A percentile compares a stretch with the other conserved stretches of the same genome.
Conservation (phyloP, 1,139 yeast genomes). For the Yamadazyma jaroonii region DNA sequence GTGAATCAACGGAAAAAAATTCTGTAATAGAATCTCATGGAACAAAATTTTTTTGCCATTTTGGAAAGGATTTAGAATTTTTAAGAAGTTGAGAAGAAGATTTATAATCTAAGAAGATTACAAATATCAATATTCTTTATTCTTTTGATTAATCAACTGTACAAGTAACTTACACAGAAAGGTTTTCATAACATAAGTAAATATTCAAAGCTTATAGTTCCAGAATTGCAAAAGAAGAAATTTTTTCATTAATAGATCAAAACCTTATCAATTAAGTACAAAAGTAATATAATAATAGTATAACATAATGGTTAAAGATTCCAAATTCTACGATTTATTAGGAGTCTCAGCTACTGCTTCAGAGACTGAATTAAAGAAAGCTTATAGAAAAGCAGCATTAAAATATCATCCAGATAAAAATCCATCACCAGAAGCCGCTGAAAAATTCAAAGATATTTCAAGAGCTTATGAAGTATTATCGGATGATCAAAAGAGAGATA, state of each 20-base stretch:
- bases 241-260: neutral
- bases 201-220: no score
- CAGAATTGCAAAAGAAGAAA: neutral
- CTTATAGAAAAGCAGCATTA: conserved; percentile 89
- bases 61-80: neutral
- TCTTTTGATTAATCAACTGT: no score
- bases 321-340: conserved; percentile 79
- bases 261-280: no score
- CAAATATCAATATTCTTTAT: conserved; percentile 58
- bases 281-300: no score
- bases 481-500: conserved; percentile 83
- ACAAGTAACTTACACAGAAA: no score
- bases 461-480: conserved; percentile 87
- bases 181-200: no score
- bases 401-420: conserved; percentile 94
- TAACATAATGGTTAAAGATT: conserved; percentile 75
- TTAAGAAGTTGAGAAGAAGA: neutral
- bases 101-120: conserved; percentile 58
- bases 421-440: conserved; percentile 82
- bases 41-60: conserved; percentile 4
- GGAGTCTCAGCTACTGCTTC: conserved; percentile 80
- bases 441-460: conserved; percentile 88
- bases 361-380: conserved; percentile 87
- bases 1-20: neutral
- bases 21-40: conserved; percentile 6